Evolutionary conservation across 148 eudicot species (phyloP).

Genomic region (Amaranthus hypochondriacus): DNA sequence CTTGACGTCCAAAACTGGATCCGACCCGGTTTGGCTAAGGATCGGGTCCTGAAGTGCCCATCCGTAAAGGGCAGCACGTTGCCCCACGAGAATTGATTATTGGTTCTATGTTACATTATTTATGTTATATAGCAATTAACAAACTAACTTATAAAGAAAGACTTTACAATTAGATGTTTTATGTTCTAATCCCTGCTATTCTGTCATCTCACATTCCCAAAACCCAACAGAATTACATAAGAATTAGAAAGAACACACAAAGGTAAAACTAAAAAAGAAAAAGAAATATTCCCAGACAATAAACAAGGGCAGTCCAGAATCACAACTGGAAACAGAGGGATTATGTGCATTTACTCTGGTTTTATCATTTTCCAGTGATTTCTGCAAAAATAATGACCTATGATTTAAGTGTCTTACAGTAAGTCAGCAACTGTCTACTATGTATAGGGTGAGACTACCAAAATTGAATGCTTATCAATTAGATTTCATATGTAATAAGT

Average conservation of each 20-base stretch:
- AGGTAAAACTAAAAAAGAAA: background rate
- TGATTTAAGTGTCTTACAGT: slow-evolving; percentile 12
- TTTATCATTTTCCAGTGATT: slow-evolving; percentile 7
- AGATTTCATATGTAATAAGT: slow-evolving; percentile 1
- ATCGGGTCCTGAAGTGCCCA: too few relatives aligned
- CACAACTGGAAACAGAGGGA: slow-evolving; percentile 19
- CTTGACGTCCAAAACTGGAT: too few relatives aligned
- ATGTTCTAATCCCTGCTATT: background rate
- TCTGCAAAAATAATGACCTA: slow-evolving; percentile 14
- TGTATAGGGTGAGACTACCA: background rate
- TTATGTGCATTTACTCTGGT: slow-evolving; percentile 21
- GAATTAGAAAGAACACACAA: background rate
- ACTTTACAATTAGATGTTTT: too few relatives aligned
- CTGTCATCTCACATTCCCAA: slow-evolving; percentile 1
- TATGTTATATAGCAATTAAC: too few relatives aligned
- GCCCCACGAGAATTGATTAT: too few relatives aligned
- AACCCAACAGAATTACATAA: slow-evolving; percentile 9
- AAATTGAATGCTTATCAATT: background rate
- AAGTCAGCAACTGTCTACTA: background rate
- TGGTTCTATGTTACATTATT: too few relatives aligned
- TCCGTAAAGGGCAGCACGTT: too few relatives aligned
- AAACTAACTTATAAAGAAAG: too few relatives aligned
- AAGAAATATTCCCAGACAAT: background rate
- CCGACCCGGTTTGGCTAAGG: too few relatives aligned
- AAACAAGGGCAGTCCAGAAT: background rate